These are phyloP conservation scores for Saccharum officinarum DNA, from an alignment of 176 grass and related monocot species.

Conservation along the genomic window DNA sequence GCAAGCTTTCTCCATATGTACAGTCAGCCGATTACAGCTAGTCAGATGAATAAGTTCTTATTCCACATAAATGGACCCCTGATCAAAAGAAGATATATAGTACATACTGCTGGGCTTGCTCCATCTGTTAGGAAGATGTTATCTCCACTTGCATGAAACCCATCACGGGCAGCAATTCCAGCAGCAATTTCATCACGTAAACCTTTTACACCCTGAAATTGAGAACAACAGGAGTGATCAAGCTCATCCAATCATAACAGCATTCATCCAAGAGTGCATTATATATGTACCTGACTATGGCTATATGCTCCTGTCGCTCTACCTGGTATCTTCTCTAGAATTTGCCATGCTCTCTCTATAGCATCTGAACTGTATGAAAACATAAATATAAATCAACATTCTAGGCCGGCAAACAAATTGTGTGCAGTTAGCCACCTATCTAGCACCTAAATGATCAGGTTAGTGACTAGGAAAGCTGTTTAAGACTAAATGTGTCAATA, in stretches of 20 bases:
- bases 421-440: conserved; percentile 6
- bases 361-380: conserved; percentile 84
- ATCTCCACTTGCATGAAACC: conserved; percentile 78
- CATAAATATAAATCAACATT: conserved; percentile 43
- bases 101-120: conserved; percentile 86
- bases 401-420: not conserved
- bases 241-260: conserved; percentile 19
- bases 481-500: not conserved
- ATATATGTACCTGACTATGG: conserved; percentile 74
- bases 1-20: not conserved
- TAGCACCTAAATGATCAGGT: not conserved
- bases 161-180: conserved; percentile 84
- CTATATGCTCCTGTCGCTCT: conserved; percentile 91
- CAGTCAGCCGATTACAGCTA: not conserved
- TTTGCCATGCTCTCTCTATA: conserved; percentile 86
- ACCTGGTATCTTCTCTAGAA: conserved; percentile 80
- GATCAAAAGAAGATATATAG: conserved; percentile 11
- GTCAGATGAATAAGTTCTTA: not conserved
- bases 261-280: conserved; percentile 26
- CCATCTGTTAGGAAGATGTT: conserved; percentile 94
- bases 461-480: conserved; percentile 5
- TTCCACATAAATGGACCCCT: conserved; percentile 13
- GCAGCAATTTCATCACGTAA: conserved; percentile 90
- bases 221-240: conserved; percentile 19
- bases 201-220: conserved; percentile 85